Conservation (phyloP, 768 basidiomycete genomes). For the Termitomyces sp. region DNA sequence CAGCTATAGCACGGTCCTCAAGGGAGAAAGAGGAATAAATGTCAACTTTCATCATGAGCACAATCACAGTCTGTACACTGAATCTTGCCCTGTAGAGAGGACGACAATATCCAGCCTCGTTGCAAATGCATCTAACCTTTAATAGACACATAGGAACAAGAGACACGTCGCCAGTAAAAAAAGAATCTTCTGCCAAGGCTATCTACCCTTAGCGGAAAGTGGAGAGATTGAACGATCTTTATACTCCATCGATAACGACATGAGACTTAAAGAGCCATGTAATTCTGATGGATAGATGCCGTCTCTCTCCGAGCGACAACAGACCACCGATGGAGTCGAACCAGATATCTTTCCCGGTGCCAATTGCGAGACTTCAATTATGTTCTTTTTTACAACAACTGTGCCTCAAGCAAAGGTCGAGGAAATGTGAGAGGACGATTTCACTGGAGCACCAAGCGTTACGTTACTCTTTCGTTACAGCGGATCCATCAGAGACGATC, state of each 20-base stretch:
- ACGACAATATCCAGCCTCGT: neutral
- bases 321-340: neutral
- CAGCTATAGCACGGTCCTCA: neutral
- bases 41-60: no score
- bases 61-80: no score
- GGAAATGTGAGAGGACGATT: neutral
- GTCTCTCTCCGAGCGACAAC: neutral
- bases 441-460: no score
- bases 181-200: neutral
- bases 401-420: neutral
- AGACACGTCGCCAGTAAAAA: neutral
- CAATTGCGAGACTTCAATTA: neutral
- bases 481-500: conserved; percentile 1
- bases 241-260: conserved; percentile 2
- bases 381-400: neutral
- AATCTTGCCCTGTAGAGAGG: no score
- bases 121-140: neutral
- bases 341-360: neutral
- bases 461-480: neutral
- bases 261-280: neutral
- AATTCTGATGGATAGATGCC: neutral
- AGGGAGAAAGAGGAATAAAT: neutral
- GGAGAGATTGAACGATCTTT: neutral
- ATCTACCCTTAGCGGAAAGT: conserved; percentile 2
- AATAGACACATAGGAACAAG: neutral